phyloP scores from a whole-genome alignment of 176 grass and related monocot genomes.

The Rhynchospora breviuscula region DNA sequence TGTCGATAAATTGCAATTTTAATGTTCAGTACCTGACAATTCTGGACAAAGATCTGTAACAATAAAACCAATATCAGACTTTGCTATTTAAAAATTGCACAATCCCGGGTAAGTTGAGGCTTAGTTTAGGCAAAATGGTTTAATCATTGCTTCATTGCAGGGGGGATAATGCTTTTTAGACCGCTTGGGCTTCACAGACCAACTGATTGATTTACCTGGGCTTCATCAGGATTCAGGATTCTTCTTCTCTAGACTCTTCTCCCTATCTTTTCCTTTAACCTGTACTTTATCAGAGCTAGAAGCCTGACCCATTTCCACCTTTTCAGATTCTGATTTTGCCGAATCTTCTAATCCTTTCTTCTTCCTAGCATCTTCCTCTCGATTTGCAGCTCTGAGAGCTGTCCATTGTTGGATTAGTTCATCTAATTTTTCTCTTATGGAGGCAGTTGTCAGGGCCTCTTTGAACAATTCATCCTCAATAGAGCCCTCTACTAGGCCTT shows the following conservation, averaged over 20 bases:
- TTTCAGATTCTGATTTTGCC: conserved; percentile 31
- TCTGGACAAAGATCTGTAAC: not conserved
- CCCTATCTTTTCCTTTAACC: conserved; percentile 22
- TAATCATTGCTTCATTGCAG: not conserved
- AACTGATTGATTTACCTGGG: not conserved
- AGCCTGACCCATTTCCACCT: conserved; percentile 29
- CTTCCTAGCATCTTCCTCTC: conserved; percentile 44
- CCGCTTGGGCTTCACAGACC: not conserved
- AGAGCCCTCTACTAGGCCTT: too few relatives aligned
- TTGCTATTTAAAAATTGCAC: not conserved
- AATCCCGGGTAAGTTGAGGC: not conserved
- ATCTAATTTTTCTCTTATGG: conserved; percentile 57
- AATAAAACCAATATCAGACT: not conserved
- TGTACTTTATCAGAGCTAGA: conserved; percentile 12
- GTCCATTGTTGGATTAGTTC: conserved; percentile 50
- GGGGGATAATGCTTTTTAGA: not conserved
- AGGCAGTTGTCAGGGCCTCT: conserved; percentile 56
- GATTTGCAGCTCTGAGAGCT: conserved; percentile 46
- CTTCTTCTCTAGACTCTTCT: conserved; percentile 19
- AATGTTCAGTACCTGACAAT: not conserved
- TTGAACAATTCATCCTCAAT: conserved; percentile 39
- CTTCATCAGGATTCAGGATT: conserved; percentile 14
- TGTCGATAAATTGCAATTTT: not conserved
- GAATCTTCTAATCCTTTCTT: conserved; percentile 42
- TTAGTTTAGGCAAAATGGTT: not conserved